Base-by-base conservation (phyloP, 192 early-diverging fungal genomes). In the Umbelopsis sp. region DNA sequence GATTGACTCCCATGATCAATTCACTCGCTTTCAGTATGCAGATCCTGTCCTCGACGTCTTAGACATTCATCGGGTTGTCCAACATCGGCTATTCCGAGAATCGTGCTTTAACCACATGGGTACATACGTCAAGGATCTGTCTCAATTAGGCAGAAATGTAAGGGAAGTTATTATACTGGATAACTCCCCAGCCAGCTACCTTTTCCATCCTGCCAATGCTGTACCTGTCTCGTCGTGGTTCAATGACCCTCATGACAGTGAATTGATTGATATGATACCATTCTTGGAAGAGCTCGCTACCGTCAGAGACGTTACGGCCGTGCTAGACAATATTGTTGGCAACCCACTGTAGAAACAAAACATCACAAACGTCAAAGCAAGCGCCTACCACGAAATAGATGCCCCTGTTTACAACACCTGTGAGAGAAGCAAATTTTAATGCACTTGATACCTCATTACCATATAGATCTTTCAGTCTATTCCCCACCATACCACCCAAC, bases 121-220 rank as follows among this genome's bases (percentile, higher is more conserved):
- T 50, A 96, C 94, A 81, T 98, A 99, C 75, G 96, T 98, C 71
- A 99, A 99, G 89, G 96, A 98, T 73, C 81, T 99, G 29, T 92
- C 89, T 71, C 88, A 90, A 81, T 86, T 98, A 54, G 96, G 97
- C 22, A 89, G 96, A 34, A 87, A 95, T 50, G 75, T 99, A 31
- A 89, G 82, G 44, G 85, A 92, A 69, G 87, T 91, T 2, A 95
- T 98, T 43, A 97, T 99, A 70, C 86, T 98, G 51, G 97, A 99
- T 84, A 98, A 98, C 85, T 95, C 93, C 21, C 96, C 96, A n/a
- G 91, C 94, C 14, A 95, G 92, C 74, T 98, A 97, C 78, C 86
- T 94, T 44, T 96, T 99, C 83, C 97, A 99, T 71, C 92, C 92
- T 20, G 86, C 90, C 36, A 99, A 99, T 81, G 97, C 97, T 45